These are phyloP conservation scores for Agaricus sinodeliciosus DNA, from an alignment of 768 basidiomycete genomes.

Conservation along the genomic window DNA sequence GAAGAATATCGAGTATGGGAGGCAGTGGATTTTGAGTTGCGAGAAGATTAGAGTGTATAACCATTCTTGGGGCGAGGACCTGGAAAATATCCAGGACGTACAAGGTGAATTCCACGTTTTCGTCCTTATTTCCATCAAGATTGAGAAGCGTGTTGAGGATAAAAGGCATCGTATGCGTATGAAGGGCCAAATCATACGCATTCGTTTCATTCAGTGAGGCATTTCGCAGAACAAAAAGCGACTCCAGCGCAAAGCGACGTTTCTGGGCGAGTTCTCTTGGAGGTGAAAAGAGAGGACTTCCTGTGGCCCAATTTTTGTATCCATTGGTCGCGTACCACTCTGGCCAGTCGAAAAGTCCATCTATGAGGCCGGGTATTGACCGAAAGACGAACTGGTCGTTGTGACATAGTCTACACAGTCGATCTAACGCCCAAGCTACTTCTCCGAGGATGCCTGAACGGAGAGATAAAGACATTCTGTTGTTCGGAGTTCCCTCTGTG, in stretches of 20 bases:
- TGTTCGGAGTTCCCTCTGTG: slow-evolving; percentile 70
- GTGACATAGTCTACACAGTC: slow-evolving; percentile 72
- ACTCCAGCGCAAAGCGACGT: slow-evolving; percentile 77
- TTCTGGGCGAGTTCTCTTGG: slow-evolving; percentile 43
- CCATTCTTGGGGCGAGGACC: slow-evolving; percentile 43
- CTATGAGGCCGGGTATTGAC: slow-evolving; percentile 70
- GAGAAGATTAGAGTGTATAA: slow-evolving; percentile 26
- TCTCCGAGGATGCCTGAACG: slow-evolving; percentile 79
- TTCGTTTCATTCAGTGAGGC: slow-evolving; percentile 67
- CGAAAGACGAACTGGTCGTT: slow-evolving; percentile 74
- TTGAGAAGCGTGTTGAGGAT: slow-evolving; percentile 59
- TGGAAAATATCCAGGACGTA: slow-evolving; percentile 69
- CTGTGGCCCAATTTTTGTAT: slow-evolving; percentile 36
- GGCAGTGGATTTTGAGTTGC: slow-evolving; percentile 43
- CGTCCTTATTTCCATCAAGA: slow-evolving; percentile 54
- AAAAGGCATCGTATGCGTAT: slow-evolving; percentile 58
- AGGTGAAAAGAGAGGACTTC: slow-evolving; percentile 47
- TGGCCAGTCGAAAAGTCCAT: slow-evolving; percentile 85
- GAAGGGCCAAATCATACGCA: slow-evolving; percentile 48
- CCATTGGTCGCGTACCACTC: slow-evolving; percentile 72
- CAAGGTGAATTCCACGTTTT: slow-evolving; percentile 66
- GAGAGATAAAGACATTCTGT: slow-evolving; percentile 88
- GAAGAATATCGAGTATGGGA: slow-evolving; percentile 48
- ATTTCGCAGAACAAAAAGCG: slow-evolving; percentile 83
- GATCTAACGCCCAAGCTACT: slow-evolving; percentile 85